These are phyloP conservation scores for Thraustotheca clavata DNA, from an alignment of 352 stramenopile species.

Conservation along the genomic window DNA sequence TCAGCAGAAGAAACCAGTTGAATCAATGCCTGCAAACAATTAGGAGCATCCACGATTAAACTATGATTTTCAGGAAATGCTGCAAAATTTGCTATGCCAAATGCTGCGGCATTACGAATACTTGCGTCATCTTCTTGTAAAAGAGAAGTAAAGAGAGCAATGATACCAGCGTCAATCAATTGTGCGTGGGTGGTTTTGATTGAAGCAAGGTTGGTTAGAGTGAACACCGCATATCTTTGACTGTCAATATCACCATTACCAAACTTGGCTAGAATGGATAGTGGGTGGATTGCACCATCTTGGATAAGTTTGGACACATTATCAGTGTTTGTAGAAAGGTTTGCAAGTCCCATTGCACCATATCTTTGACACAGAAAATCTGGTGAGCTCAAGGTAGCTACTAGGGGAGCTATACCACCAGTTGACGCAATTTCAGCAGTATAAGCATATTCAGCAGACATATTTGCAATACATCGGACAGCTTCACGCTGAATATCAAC, in stretches of 20 bases:
- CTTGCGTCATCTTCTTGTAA: slow-evolving; percentile 74
- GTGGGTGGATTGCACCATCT: slow-evolving; percentile 79
- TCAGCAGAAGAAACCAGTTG: slow-evolving; percentile 51
- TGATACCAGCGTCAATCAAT: slow-evolving; percentile 60
- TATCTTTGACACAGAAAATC: slow-evolving; percentile 92
- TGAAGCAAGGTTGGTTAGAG: slow-evolving; percentile 91
- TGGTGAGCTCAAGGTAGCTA: slow-evolving; percentile 82
- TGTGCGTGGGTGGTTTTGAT: slow-evolving; percentile 74
- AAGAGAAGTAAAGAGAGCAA: slow-evolving; percentile 62
- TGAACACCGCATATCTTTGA: slow-evolving; percentile 89
- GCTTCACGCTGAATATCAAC: slow-evolving; percentile 92
- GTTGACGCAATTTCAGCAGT: slow-evolving; percentile 87
- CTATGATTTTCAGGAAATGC: slow-evolving; percentile 88
- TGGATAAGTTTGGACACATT: slow-evolving; percentile 88
- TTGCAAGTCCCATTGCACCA: slow-evolving; percentile 92
- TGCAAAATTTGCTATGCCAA: slow-evolving; percentile 91
- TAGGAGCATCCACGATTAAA: slow-evolving; percentile 50
- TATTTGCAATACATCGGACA: slow-evolving; percentile 90
- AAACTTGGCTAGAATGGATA: slow-evolving; percentile 79
- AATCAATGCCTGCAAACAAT: slow-evolving; percentile 50
- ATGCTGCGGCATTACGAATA: slow-evolving; percentile 84
- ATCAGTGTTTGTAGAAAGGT: slow-evolving; percentile 88
- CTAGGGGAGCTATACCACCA: slow-evolving; percentile 82
- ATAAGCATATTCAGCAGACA: slow-evolving; percentile 92
- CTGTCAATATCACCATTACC: slow-evolving; percentile 87